phyloP scores from a whole-genome alignment of 257 asterid species.

The Nyctanthes arbortristis region DNA sequence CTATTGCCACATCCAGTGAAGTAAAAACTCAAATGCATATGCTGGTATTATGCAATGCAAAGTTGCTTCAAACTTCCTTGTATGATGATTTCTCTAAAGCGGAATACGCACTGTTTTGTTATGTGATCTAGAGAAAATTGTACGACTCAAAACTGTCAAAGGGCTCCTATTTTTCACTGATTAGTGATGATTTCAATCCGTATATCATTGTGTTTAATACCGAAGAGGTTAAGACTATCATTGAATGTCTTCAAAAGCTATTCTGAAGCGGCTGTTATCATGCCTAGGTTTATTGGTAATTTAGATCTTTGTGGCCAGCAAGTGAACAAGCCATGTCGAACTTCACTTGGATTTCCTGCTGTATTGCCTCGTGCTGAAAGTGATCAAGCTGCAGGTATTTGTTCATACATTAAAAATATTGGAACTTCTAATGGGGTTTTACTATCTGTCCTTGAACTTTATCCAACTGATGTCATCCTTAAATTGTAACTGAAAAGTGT shows the following conservation, averaged over 20 bases:
- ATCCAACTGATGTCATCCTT: neutral
- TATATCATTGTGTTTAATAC: neutral
- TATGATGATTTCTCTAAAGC: neutral
- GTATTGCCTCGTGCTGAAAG: conserved; percentile 92
- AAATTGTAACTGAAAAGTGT: neutral
- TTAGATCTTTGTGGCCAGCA: conserved; percentile 97
- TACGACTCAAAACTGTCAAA: neutral
- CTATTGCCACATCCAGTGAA: neutral
- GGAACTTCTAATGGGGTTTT: neutral
- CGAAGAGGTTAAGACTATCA: neutral
- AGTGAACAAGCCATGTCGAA: conserved; percentile 84
- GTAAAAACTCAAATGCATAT: neutral
- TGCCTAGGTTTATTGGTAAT: conserved; percentile 88
- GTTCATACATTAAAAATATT: neutral
- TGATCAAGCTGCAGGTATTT: conserved; percentile 72
- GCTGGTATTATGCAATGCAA: neutral
- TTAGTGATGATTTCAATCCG: neutral
- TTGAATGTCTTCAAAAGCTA: conserved; percentile 1
- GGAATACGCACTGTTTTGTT: neutral
- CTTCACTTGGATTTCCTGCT: conserved; percentile 96
- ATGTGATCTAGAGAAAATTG: neutral
- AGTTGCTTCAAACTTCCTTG: neutral
- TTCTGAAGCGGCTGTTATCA: conserved; percentile 42
- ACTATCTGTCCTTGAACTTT: neutral
- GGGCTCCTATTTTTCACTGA: too few species aligned